A percentile compares a stretch with the other conserved stretches of the same genome.
These are phyloP conservation scores for Pseudogymnoascus sp. DNA, from an alignment of 2,329 filamentous ascomycete genomes.

Conservation along the genomic window DNA sequence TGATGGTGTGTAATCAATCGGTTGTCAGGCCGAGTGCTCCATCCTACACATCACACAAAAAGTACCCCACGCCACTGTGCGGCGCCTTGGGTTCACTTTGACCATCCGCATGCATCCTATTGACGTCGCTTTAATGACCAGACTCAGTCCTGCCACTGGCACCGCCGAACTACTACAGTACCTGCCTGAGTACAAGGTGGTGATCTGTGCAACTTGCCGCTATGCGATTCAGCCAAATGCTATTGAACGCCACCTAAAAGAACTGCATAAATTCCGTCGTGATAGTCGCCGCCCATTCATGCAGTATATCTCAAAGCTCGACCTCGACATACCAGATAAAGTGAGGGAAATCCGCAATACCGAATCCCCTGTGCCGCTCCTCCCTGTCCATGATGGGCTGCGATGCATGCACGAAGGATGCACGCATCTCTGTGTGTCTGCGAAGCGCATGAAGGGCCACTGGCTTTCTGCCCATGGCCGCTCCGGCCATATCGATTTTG, in stretches of 20 bases:
- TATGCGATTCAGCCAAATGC: constrained; percentile 23
- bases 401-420: constrained; percentile 22
- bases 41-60: background rate
- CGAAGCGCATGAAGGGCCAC: constrained; percentile 30
- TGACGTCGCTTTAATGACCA: background rate
- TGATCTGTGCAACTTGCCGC: constrained; percentile 21
- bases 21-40: background rate
- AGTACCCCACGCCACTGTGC: background rate
- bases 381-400: constrained; percentile 24
- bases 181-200: constrained; percentile 17
- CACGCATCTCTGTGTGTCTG: constrained; percentile 25
- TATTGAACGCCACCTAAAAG: constrained; percentile 21
- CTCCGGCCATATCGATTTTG: constrained; percentile 11
- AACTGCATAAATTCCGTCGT: constrained; percentile 20
- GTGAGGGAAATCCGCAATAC: constrained; percentile 17
- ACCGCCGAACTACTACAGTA: constrained; percentile 18
- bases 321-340: constrained; percentile 19
- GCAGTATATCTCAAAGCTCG: constrained; percentile 17
- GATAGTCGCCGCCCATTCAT: constrained; percentile 17
- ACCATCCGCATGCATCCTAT: background rate
- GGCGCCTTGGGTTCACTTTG: background rate
- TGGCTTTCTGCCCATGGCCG: constrained; percentile 22
- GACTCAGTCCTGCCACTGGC: background rate
- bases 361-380: constrained; percentile 24
- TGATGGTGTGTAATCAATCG: background rate